phyloP scores from a whole-genome alignment of 192 early-diverging fungal species.

The Podila verticillata region DNA sequence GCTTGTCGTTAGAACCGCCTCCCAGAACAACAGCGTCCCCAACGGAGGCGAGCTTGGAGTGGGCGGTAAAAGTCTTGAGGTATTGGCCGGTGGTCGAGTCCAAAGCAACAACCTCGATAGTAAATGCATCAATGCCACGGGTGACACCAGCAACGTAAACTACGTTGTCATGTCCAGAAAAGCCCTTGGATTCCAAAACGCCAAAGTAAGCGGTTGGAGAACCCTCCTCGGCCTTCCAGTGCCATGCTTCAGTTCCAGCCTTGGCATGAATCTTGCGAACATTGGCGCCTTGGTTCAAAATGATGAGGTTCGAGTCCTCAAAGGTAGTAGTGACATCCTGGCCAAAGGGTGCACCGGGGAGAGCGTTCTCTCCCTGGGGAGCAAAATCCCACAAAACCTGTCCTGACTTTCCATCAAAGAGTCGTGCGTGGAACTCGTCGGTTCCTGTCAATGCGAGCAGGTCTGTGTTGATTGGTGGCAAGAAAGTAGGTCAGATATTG shows the following conservation, averaged over 20 bases:
- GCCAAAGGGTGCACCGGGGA: conserved; percentile 20
- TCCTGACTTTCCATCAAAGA: conserved; percentile 57
- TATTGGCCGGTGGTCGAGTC: conserved; percentile 28
- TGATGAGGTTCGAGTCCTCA: conserved; percentile 47
- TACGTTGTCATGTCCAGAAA: conserved; percentile 18
- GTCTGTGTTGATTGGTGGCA: conserved; percentile 13
- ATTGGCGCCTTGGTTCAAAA: conserved; percentile 38
- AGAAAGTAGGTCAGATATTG: neutral
- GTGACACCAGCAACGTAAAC: conserved; percentile 46
- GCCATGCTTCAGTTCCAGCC: conserved; percentile 37
- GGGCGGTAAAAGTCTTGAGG: conserved; percentile 32
- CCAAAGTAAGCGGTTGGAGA: conserved; percentile 33
- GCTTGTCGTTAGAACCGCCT: conserved; percentile 28
- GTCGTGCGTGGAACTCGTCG: conserved; percentile 49
- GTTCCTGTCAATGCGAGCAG: conserved; percentile 53
- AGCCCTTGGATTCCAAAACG: conserved; percentile 33
- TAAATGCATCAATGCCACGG: conserved; percentile 26
- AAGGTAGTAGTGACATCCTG: conserved; percentile 35
- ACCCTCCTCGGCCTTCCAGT: conserved; percentile 40
- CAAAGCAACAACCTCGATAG: conserved; percentile 38
- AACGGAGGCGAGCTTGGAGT: conserved; percentile 30
- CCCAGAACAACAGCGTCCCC: conserved; percentile 40
- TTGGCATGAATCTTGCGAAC: conserved; percentile 44
- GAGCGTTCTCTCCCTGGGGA: conserved; percentile 24
- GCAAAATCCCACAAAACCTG: conserved; percentile 56